These are phyloP conservation scores for Datisca glomerata DNA, from an alignment of 306 rosid genomes.

Conservation along the genomic window DNA sequence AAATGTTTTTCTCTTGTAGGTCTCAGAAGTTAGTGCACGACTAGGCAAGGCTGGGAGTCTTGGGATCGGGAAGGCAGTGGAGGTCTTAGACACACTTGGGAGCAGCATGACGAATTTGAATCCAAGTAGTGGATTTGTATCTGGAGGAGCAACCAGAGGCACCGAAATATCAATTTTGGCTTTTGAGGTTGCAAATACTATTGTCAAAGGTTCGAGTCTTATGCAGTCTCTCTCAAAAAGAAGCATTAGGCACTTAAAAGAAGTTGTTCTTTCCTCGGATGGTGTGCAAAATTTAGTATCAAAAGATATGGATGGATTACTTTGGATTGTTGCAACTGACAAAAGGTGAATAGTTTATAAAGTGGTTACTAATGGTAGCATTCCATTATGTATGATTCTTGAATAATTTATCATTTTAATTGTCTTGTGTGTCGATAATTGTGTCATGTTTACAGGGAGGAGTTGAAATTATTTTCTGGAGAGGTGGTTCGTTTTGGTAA, in stretches of 20 bases:
- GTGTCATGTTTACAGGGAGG: conserved; percentile 43
- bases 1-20: conserved; percentile 37
- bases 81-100: conserved; percentile 83
- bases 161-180: conserved; percentile 61
- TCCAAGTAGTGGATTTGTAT: conserved; percentile 46
- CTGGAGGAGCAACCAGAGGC: conserved; percentile 49
- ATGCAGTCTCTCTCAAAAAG: conserved; percentile 56
- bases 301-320: conserved; percentile 49
- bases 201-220: conserved; percentile 64
- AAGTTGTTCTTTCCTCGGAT: conserved; percentile 50
- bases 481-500: conserved; percentile 89
- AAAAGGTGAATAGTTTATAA: conserved; percentile 40
- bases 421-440: conserved; percentile 3
- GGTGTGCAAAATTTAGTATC: conserved; percentile 68
- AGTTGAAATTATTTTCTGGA: conserved; percentile 57
- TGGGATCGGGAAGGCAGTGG: conserved; percentile 59
- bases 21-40: conserved; percentile 69
- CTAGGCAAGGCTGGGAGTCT: conserved; percentile 57
- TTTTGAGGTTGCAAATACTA: conserved; percentile 85
- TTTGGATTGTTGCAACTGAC: conserved; percentile 56
- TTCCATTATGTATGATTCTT: no score
- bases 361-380: no score
- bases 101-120: conserved; percentile 81
- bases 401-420: conserved; percentile 3
- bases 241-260: conserved; percentile 48